A percentile compares a stretch with the other conserved stretches of the same genome.
Evolutionary conservation across 352 stramenopile genomes (phyloP).

Genomic region (Phytopythium sindhum): DNA sequence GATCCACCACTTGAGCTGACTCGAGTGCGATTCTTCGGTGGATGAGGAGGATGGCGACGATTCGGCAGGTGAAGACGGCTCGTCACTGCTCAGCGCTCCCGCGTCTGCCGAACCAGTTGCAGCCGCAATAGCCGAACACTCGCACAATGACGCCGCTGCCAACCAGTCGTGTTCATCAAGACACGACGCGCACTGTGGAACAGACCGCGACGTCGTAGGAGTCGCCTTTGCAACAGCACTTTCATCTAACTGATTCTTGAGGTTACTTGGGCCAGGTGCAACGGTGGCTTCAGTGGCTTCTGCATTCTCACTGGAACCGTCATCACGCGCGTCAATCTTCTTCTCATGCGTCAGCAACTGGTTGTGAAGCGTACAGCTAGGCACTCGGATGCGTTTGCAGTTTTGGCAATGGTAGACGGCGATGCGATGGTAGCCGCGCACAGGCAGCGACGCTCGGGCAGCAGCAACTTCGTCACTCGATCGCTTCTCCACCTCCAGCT

Average conservation of each 20-base stretch:
- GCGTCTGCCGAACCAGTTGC: background rate
- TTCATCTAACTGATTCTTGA: background rate
- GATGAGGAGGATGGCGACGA: background rate
- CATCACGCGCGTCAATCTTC: constrained; percentile 10
- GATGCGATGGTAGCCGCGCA: constrained; percentile 71
- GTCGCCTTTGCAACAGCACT: background rate
- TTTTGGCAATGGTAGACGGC: constrained; percentile 54
- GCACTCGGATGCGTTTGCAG: constrained; percentile 50
- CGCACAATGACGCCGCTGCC: constrained; percentile 22
- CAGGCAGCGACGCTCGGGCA: constrained; percentile 21
- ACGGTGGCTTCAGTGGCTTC: background rate
- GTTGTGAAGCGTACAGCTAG: constrained; percentile 41
- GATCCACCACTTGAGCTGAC: constrained; percentile 64
- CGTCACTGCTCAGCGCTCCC: constrained; percentile 2
- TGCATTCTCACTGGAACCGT: background rate
- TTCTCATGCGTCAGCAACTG: constrained; percentile 58
- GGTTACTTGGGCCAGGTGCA: constrained; percentile 3
- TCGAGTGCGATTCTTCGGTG: background rate
- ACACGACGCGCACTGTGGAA: constrained; percentile 54
- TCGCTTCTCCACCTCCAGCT: constrained; percentile 11
- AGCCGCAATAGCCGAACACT: constrained; percentile 18
- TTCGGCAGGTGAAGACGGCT: background rate
- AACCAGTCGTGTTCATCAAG: constrained; percentile 47
- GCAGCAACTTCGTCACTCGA: background rate
- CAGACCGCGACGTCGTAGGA: constrained; percentile 15